A percentile compares a stretch with the other conserved stretches of the same genome.
Conservation (phyloP, 352 stramenopile genomes). For the Globisporangium spiculum region DNA sequence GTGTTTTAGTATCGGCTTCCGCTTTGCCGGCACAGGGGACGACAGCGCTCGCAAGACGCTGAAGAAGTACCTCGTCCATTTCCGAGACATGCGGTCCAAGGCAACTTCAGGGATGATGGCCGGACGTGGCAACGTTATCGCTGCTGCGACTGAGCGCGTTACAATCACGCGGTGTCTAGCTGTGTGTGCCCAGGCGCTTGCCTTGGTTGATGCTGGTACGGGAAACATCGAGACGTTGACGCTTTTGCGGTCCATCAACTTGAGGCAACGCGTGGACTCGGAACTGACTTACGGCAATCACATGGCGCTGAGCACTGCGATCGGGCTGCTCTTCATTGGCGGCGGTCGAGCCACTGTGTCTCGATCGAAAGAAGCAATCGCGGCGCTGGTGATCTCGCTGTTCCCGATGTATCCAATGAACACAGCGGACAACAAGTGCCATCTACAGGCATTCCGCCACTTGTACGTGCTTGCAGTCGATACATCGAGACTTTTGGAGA, state of each 20-base stretch:
- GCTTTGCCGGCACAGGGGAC: constrained; percentile 91
- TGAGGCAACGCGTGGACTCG: constrained; percentile 72
- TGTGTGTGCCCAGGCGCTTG: constrained; percentile 88
- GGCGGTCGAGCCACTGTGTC: constrained; percentile 92
- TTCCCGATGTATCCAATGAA: constrained; percentile 93
- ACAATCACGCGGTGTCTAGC: constrained; percentile 94
- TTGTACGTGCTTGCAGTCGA: constrained; percentile 89
- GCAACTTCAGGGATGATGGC: constrained; percentile 23
- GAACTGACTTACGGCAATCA: constrained; percentile 95
- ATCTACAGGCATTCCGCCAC: constrained; percentile 88
- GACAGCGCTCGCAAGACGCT: constrained; percentile 53
- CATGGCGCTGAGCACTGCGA: constrained; percentile 93
- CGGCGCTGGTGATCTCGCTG: constrained; percentile 92
- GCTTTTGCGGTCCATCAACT: constrained; percentile 86
- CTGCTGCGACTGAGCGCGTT: constrained; percentile 65
- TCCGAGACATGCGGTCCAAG: constrained; percentile 65
- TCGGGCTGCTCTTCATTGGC: constrained; percentile 96
- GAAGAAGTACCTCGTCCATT: constrained; percentile 66
- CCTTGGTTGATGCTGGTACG: constrained; percentile 95
- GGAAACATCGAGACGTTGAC: constrained; percentile 93
- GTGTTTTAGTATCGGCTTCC: constrained; percentile 94
- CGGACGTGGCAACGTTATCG: constrained; percentile 41
- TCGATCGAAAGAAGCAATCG: constrained; percentile 88
- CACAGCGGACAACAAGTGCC: constrained; percentile 94
- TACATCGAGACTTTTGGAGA: constrained; percentile 62